These are phyloP conservation scores for Fusarium lyarnte DNA, from an alignment of 2,329 filamentous ascomycete species.

Conservation along the genomic window DNA sequence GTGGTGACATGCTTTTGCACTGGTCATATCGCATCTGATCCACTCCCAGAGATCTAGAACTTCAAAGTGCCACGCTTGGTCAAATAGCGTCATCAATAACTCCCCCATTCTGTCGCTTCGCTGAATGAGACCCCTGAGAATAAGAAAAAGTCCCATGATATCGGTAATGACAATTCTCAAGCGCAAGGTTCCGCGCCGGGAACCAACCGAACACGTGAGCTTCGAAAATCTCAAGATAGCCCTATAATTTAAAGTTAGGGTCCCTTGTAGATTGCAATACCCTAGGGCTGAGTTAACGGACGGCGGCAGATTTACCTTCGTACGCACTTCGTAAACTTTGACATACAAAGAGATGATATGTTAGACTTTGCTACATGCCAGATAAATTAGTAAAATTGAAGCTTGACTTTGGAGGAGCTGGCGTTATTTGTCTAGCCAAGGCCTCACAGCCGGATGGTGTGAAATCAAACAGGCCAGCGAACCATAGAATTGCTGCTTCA, in stretches of 20 bases:
- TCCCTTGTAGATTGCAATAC: not conserved
- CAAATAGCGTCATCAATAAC: not conserved
- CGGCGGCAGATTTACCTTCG: not conserved
- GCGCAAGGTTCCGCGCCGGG: rapidly evolving
- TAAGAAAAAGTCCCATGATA: not conserved
- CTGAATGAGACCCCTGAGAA: not conserved
- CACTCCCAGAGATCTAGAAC: not conserved
- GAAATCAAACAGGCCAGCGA: too few relatives aligned
- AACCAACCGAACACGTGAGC: not conserved
- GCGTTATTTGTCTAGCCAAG: rapidly evolving
- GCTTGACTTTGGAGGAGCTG: rapidly evolving
- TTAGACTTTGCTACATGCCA: rapidly evolving
- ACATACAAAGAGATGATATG: not conserved
- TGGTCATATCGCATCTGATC: not conserved
- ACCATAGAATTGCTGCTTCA: rapidly evolving
- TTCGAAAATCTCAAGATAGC: too few relatives aligned
- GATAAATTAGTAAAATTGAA: rapidly evolving
- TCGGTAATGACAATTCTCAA: not conserved
- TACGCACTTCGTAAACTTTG: rapidly evolving
- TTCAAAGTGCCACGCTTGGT: not conserved
- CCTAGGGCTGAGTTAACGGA: not conserved
- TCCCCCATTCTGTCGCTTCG: not conserved
- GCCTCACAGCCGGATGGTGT: not conserved
- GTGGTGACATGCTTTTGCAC: rapidly evolving
- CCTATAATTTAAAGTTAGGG: too few relatives aligned